Evolutionary conservation across 768 basidiomycete species (phyloP).

Genomic region (Termitomyces sp.): DNA sequence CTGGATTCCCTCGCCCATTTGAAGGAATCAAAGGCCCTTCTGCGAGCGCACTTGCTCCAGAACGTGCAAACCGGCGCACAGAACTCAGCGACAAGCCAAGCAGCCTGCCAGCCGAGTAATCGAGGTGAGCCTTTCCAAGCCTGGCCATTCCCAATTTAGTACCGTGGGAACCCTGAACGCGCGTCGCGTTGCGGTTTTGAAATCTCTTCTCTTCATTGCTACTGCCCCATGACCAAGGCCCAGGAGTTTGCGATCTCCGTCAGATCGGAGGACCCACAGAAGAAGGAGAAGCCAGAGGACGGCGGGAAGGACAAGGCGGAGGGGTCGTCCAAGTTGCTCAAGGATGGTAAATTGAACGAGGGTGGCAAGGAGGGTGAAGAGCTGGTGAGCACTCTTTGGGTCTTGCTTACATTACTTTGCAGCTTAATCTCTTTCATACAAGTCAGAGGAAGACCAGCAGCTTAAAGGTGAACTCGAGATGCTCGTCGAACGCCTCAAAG

Average conservation of each 20-base stretch:
- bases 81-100: background rate
- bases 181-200: constrained; percentile 40
- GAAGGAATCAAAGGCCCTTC: constrained; percentile 13
- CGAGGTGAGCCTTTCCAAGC: constrained; percentile 9
- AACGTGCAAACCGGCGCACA: constrained; percentile 7
- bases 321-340: constrained; percentile 49
- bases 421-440: constrained; percentile 7
- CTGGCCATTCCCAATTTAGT: background rate
- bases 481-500: constrained; percentile 91
- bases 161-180: constrained; percentile 37
- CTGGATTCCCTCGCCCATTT: constrained; percentile 47
- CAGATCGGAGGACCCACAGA: constrained; percentile 68
- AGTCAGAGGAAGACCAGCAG: constrained; percentile 96
- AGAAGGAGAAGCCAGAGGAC: constrained; percentile 45
- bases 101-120: constrained; percentile 1
- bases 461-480: constrained; percentile 94
- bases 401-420: background rate
- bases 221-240: constrained; percentile 46
- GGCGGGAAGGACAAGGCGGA: constrained; percentile 46
- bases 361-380: constrained; percentile 59
- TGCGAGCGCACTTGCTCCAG: constrained; percentile 13
- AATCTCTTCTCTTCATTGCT: background rate
- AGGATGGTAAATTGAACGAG: constrained; percentile 39
- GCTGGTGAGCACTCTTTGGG: constrained; percentile 50
- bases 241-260: constrained; percentile 58